Conservation (phyloP, 441 rosid genomes). For the Daphne laureola region DNA sequence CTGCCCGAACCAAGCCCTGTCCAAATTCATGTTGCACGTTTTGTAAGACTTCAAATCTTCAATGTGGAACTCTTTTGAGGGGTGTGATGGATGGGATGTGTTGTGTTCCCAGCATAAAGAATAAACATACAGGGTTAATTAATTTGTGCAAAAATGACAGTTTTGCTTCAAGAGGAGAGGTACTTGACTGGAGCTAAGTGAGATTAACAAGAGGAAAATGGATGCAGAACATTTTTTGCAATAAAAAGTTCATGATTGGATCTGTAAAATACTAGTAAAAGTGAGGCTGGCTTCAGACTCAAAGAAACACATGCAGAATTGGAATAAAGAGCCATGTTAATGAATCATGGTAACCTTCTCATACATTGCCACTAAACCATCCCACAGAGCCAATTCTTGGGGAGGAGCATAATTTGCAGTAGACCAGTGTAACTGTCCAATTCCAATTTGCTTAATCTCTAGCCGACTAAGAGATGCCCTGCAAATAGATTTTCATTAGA, state of each 20-base stretch:
- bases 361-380: conserved; percentile 86
- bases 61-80: background rate
- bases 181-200: too few relatives aligned
- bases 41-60: background rate
- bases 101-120: too few relatives aligned
- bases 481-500: conserved; percentile 14
- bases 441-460: conserved; percentile 75
- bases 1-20: conserved; percentile 78
- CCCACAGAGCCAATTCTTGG: conserved; percentile 82
- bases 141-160: too few relatives aligned
- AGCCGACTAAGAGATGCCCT: conserved; percentile 75
- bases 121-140: too few relatives aligned
- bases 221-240: background rate
- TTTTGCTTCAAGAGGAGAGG: too few relatives aligned
- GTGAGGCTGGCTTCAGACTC: too few relatives aligned
- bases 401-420: conserved; percentile 84
- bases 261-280: too few relatives aligned
- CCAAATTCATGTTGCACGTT: background rate
- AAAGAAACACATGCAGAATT: too few relatives aligned
- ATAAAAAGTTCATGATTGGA: background rate
- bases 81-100: background rate
- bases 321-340: background rate
- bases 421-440: conserved; percentile 92
- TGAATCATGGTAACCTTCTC: conserved; percentile 56
- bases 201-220: too few relatives aligned